These are phyloP conservation scores for Platanus orientalis DNA, from an alignment of 164 flowering plant species.

Conservation along the genomic window DNA sequence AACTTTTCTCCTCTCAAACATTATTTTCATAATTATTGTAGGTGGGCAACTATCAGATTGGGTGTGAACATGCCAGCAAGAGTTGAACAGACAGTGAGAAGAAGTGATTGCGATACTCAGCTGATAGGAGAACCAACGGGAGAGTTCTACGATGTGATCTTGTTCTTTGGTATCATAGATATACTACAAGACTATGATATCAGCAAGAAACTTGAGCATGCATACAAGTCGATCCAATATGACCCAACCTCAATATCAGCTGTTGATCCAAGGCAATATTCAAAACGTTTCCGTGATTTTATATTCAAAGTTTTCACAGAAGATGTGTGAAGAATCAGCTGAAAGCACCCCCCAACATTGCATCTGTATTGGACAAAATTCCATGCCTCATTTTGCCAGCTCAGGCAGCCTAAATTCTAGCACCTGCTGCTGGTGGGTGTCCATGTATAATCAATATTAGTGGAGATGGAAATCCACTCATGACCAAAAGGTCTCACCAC, in stretches of 20 bases:
- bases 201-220: conserved; percentile 82
- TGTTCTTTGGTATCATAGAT: conserved; percentile 83
- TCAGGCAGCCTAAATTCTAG: not conserved
- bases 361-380: not conserved
- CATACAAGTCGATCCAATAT: conserved; percentile 76
- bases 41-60: conserved; percentile 63
- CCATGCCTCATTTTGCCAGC: not conserved
- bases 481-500: not conserved
- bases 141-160: conserved; percentile 56
- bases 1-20: conserved; percentile 9
- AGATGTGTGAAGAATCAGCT: conserved; percentile 11
- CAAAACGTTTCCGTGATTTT: conserved; percentile 75
- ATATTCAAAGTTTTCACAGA: conserved; percentile 50
- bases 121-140: conserved; percentile 70
- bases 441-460: not conserved
- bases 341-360: not conserved
- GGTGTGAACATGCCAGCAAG: conserved; percentile 76
- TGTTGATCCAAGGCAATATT: conserved; percentile 72
- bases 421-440: not conserved
- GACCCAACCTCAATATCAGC: conserved; percentile 81
- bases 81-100: conserved; percentile 53
- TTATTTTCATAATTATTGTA: conserved; percentile 17
- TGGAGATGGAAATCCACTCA: not conserved
- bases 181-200: conserved; percentile 90
- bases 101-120: conserved; percentile 41